Evolutionary conservation across 495 filamentous ascomycete species (phyloP), one percentile per base, ranked within the genome.

Genomic region (Hypoxylon intermedium): DNA sequence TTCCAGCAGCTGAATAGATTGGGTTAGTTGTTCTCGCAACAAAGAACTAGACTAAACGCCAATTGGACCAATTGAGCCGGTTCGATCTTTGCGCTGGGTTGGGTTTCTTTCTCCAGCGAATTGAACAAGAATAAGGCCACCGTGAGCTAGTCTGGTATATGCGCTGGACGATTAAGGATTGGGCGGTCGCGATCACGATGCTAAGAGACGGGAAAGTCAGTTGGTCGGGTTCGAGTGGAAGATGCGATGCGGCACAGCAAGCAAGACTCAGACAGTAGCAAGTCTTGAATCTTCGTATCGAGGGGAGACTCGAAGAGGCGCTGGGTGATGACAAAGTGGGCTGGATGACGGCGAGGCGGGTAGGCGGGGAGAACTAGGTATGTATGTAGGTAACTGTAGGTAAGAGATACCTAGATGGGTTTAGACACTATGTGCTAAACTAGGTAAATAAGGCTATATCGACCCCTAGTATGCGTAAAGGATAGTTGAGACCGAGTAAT

Each of bases 301-400:
- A 31, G 45, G 31, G 12, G 24, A 43, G 42, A 45, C 55, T 45
- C 51, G 51, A 20, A 49, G 20, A 45, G 13, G 47, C 43, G 58
- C n/a, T n/a, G n/a, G n/a, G 37, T 47, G 41, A 38, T 47, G 23
- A 15, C 40, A 19, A 49, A 53, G 48, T 64, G 49, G 60, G 50
- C 43, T 58, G 40, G 21, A 65, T 65, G 62, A 65, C 55, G 62
- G 55, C 40, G 50, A 51, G 45, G 45, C 47, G 48, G n/a, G n/a
- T n/a, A n/a, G 51, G 54, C 61, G 61, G 61, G 62, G 56, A 54
- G 45, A 40, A 47, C 19, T 42, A 51, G 34, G 40, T 20, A 43
- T n/a, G n/a, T n/a, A n/a, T n/a, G 36, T 54, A 54, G 18, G 26
- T 44, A 26, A 26, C 16, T 40, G 24, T 37, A 63, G 42, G 44